phyloP scores from a whole-genome alignment of 2,329 filamentous ascomycete species.

The Trichoderma simmonsii region DNA sequence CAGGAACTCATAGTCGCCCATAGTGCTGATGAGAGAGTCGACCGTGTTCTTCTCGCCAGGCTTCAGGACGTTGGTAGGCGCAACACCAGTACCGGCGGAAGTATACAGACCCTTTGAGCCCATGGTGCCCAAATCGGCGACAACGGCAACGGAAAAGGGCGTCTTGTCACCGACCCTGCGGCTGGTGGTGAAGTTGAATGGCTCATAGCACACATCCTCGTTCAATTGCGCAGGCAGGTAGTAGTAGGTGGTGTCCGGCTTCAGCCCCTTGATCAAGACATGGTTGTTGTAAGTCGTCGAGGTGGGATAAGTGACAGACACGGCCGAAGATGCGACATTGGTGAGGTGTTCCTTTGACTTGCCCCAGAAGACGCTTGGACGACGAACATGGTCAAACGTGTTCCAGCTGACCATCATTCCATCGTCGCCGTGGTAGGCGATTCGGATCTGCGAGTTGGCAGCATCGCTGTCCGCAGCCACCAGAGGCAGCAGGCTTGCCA shows the following conservation, averaged over 20 bases:
- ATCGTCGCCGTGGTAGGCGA: slow-evolving; percentile 4
- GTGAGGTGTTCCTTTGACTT: background rate
- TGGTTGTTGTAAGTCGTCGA: slow-evolving; percentile 15
- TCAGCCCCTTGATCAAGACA: slow-evolving; percentile 5
- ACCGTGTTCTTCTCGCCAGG: slow-evolving; percentile 9
- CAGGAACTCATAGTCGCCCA: background rate
- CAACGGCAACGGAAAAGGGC: slow-evolving; percentile 5
- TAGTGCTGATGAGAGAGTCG: slow-evolving; percentile 6
- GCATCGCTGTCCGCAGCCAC: background rate
- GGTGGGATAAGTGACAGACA: slow-evolving; percentile 13
- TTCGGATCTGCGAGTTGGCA: slow-evolving; percentile 3
- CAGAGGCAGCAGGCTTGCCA: slow-evolving; percentile 1
- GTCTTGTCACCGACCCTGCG: background rate
- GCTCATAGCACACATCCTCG: background rate
- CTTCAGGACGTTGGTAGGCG: background rate
- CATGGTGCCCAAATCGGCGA: slow-evolving; percentile 11
- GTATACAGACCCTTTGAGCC: background rate
- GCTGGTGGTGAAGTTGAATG: slow-evolving; percentile 15
- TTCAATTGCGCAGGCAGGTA: slow-evolving; percentile 8
- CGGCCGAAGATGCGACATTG: slow-evolving; percentile 1
- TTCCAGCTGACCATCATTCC: slow-evolving; percentile 16
- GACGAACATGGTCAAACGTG: background rate
- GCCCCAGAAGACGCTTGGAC: slow-evolving; percentile 9
- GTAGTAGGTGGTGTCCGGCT: slow-evolving; percentile 12
- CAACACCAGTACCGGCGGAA: background rate